A percentile compares a stretch with the other conserved stretches of the same genome.
phyloP scores from a whole-genome alignment of 495 filamentous ascomycete species.

The Acidiella bohemica region DNA sequence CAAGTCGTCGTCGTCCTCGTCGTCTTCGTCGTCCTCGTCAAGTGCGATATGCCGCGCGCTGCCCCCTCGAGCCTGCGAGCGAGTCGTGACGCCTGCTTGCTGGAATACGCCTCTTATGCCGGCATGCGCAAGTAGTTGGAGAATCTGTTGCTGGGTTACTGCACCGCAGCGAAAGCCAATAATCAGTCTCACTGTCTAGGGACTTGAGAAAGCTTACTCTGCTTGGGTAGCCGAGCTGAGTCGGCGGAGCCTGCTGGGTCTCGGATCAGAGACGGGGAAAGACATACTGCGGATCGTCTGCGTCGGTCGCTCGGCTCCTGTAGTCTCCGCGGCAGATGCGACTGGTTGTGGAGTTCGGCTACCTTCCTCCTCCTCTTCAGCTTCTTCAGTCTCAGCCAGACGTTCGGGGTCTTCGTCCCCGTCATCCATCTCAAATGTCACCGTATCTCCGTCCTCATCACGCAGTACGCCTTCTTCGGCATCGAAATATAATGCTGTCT shows the following conservation, averaged over 20 bases:
- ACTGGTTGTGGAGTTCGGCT: slow-evolving; percentile 11
- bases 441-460: slow-evolving; percentile 31
- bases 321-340: background rate
- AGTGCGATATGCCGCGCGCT: slow-evolving; percentile 19
- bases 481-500: slow-evolving; percentile 19
- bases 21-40: slow-evolving; percentile 30
- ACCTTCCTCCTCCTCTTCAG: slow-evolving; percentile 12
- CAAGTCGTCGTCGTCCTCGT: slow-evolving; percentile 32
- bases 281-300: slow-evolving; percentile 15
- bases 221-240: slow-evolving; percentile 8
- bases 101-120: slow-evolving; percentile 30
- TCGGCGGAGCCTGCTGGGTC: slow-evolving; percentile 1
- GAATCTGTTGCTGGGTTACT: slow-evolving; percentile 31
- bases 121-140: slow-evolving; percentile 31
- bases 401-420: slow-evolving; percentile 33
- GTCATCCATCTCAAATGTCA: slow-evolving; percentile 10
- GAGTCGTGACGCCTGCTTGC: slow-evolving; percentile 25
- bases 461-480: slow-evolving; percentile 18
- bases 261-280: background rate
- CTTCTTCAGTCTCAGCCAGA: slow-evolving; percentile 23
- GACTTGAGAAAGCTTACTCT: slow-evolving; percentile 15
- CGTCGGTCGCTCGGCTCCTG: slow-evolving; percentile 1
- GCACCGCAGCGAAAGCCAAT: slow-evolving; percentile 15
- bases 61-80: slow-evolving; percentile 16
- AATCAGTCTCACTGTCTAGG: slow-evolving; percentile 16